phyloP scores from a whole-genome alignment of 192 early-diverging fungal genomes.

The Coemansia sp. region DNA sequence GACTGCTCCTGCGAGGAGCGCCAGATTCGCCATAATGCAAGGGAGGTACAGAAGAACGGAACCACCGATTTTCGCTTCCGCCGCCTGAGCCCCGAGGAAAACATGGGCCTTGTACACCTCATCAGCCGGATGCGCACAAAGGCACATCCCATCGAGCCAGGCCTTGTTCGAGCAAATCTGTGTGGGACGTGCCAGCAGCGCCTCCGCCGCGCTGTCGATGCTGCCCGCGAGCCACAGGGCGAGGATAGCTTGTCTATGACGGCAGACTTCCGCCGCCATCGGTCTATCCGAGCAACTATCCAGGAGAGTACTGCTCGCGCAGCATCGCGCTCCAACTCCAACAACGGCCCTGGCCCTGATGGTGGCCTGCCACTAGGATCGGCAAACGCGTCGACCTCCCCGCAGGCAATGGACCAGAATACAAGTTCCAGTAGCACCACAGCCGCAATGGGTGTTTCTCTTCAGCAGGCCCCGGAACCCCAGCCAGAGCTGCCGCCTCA shows the following conservation, averaged over 20 bases:
- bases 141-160: slow-evolving; percentile 16
- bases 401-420: too few species aligned
- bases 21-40: slow-evolving; percentile 14
- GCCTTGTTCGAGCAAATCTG: slow-evolving; percentile 30
- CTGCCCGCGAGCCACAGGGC: slow-evolving; percentile 2
- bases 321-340: slow-evolving; percentile 1
- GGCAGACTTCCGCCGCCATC: slow-evolving; percentile 36
- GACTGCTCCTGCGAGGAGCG: slow-evolving; percentile 18
- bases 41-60: slow-evolving; percentile 12
- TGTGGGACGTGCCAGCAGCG: slow-evolving; percentile 48
- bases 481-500: too few species aligned
- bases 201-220: slow-evolving; percentile 27
- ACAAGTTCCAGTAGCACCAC: too few species aligned
- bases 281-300: slow-evolving; percentile 33
- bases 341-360: too few species aligned
- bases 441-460: too few species aligned
- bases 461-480: too few species aligned
- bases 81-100: slow-evolving; percentile 11
- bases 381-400: too few species aligned
- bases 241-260: background rate
- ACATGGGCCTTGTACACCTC: slow-evolving; percentile 3
- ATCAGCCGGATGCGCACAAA: slow-evolving; percentile 5
- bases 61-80: slow-evolving; percentile 43
- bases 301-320: slow-evolving; percentile 4
- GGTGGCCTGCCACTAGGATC: too few species aligned